Evolutionary conservation across 2,329 filamentous ascomycete genomes (phyloP).

Genomic region (Phaeosphaeriaceae sp.): DNA sequence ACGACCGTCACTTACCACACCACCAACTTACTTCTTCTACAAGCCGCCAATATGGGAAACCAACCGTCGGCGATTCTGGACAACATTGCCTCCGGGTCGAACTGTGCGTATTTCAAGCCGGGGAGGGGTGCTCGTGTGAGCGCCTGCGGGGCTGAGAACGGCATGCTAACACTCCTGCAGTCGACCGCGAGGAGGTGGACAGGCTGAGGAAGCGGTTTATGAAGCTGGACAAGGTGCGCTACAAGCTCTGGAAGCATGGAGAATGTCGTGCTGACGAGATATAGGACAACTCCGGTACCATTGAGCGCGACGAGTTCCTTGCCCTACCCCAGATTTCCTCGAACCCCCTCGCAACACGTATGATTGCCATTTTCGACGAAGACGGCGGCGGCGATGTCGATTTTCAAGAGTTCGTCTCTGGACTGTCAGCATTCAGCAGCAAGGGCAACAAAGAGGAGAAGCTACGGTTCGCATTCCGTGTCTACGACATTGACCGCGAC

Average conservation of each 20-base stretch:
- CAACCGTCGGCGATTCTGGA: constrained; percentile 78
- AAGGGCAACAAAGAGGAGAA: constrained; percentile 99
- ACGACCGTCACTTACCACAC: constrained; percentile 19
- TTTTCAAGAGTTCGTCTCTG: constrained; percentile 98
- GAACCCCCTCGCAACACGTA: constrained; percentile 95
- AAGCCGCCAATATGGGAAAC: constrained; percentile 56
- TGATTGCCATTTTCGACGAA: constrained; percentile 99
- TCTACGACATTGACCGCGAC: constrained; percentile 99
- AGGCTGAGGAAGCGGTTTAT: constrained; percentile 96
- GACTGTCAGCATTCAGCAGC: constrained; percentile 92
- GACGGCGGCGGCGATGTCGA: constrained; percentile 97
- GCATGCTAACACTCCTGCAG: constrained; percentile 57
- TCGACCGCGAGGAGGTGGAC: constrained; percentile 97
- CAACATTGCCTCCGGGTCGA: constrained; percentile 94
- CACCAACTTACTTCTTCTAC: constrained; percentile 15
- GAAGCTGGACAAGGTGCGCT: constrained; percentile 92
- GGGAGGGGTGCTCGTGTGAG: constrained; percentile 26
- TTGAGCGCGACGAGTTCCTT: constrained; percentile 98
- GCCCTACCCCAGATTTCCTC: constrained; percentile 96
- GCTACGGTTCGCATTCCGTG: constrained; percentile 96
- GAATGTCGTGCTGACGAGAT: constrained; percentile 5
- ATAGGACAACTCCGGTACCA: constrained; percentile 96
- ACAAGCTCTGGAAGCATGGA: not conserved
- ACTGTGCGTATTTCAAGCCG: constrained; percentile 69
- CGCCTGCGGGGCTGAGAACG: constrained; percentile 37